Evolutionary conservation across 768 basidiomycete genomes (phyloP).

Genomic region (Phylloporus sp.): DNA sequence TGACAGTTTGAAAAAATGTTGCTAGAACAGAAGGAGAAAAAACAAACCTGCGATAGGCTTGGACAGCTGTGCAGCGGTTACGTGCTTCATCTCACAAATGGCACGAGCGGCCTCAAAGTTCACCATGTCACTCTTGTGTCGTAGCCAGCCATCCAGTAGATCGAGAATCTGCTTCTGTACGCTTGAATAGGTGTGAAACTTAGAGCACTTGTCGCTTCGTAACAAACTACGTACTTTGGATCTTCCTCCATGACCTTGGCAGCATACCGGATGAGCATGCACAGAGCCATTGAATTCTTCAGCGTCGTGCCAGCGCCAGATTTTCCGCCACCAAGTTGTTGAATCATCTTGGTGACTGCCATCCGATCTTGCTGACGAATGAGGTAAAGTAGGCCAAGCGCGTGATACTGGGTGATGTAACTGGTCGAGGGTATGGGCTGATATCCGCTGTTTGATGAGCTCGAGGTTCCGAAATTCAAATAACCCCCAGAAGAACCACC

Average conservation of each 20-base stretch:
- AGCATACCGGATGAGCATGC: slow-evolving; percentile 97
- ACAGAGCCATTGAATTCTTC: slow-evolving; percentile 95
- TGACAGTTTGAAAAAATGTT: slow-evolving; percentile 5
- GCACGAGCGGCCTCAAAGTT: slow-evolving; percentile 97
- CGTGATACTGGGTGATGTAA: slow-evolving; percentile 95
- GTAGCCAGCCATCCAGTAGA: slow-evolving; percentile 87
- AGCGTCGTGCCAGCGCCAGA: slow-evolving; percentile 77
- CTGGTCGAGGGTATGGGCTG: slow-evolving; percentile 85
- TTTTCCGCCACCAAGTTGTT: slow-evolving; percentile 89
- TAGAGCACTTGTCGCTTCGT: background rate
- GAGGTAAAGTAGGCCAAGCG: slow-evolving; percentile 85
- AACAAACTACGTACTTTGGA: slow-evolving; percentile 69
- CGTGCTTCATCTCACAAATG: slow-evolving; percentile 93
- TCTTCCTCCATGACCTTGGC: slow-evolving; percentile 99
- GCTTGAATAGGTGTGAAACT: slow-evolving; percentile 37
- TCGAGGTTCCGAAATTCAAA: slow-evolving; percentile 62
- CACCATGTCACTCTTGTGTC: slow-evolving; percentile 99
- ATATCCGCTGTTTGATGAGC: slow-evolving; percentile 52
- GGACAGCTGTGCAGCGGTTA: slow-evolving; percentile 69
- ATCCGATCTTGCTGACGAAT: slow-evolving; percentile 98
- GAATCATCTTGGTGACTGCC: slow-evolving; percentile 99
- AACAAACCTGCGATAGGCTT: slow-evolving; percentile 82
- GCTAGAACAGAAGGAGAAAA: background rate
- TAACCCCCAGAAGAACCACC: slow-evolving; percentile 52
- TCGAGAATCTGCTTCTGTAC: slow-evolving; percentile 91